Percentiles rank a stretch among this genome's conserved stretches.
These are phyloP conservation scores for Trametes cinnabarina DNA, from an alignment of 768 basidiomycete species.

Conservation along the genomic window DNA sequence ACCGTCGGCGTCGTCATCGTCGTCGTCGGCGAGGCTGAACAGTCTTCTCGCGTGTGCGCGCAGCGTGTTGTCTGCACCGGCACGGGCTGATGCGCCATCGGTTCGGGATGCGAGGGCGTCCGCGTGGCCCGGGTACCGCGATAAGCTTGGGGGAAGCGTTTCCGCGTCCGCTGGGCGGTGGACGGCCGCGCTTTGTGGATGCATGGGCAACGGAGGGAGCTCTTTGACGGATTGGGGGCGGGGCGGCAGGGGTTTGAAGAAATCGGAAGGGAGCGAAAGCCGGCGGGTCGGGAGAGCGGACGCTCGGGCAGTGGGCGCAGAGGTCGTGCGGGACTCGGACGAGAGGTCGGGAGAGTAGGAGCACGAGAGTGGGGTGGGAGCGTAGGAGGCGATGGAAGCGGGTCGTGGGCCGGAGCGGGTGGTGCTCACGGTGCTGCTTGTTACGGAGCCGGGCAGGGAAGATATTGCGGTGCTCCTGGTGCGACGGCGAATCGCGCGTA, in stretches of 20 bases:
- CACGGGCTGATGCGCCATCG: not conserved
- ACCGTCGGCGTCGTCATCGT: too few species aligned
- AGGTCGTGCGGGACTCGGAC: not conserved
- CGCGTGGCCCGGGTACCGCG: constrained; percentile 6
- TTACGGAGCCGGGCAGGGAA: not conserved
- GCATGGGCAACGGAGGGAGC: constrained; percentile 10
- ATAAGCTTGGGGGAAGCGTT: constrained; percentile 17
- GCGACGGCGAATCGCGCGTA: constrained; percentile 9
- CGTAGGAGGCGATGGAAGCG: constrained; percentile 33
- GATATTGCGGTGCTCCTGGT: constrained; percentile 2
- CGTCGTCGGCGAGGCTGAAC: constrained; percentile 16
- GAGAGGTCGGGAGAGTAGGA: constrained; percentile 46
- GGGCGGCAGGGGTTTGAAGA: constrained; percentile 17
- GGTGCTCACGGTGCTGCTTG: constrained; percentile 5
- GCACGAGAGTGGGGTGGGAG: constrained; percentile 27
- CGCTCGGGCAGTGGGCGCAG: not conserved
- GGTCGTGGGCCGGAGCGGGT: constrained; percentile 32
- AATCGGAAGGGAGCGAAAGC: constrained; percentile 17
- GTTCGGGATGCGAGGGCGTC: not conserved
- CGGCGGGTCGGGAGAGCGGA: constrained; percentile 1
- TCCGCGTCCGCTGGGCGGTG: not conserved
- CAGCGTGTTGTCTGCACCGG: not conserved
- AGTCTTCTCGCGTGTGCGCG: constrained; percentile 1
- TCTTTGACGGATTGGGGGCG: not conserved
- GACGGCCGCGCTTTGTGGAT: constrained; percentile 2